Conservation (phyloP, 2,329 filamentous ascomycete species). For the Myriosclerotinia duriaeana region DNA sequence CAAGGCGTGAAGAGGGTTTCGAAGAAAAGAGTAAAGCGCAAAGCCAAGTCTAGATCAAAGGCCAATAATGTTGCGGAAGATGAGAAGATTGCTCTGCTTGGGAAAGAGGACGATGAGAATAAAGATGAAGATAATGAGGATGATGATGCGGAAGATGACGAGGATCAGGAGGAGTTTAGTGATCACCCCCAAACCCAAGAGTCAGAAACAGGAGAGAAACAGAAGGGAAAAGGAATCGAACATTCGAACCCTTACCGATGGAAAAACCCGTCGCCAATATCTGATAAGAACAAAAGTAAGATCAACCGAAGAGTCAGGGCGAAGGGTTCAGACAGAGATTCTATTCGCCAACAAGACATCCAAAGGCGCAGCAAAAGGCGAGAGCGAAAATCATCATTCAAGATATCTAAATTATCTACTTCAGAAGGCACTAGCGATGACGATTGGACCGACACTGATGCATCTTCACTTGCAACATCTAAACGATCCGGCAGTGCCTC, state of each 20-base stretch:
- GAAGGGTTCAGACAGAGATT: not conserved
- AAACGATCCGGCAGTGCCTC: conserved; percentile 3
- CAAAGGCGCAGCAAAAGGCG: conserved; percentile 7
- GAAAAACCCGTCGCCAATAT: conserved; percentile 1
- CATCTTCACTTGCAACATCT: conserved; percentile 5
- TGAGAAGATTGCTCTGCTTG: conserved; percentile 15
- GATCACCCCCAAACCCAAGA: not conserved
- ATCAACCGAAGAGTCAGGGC: conserved; percentile 6
- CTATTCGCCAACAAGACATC: conserved; percentile 15
- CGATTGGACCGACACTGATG: conserved; percentile 18
- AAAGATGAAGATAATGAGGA: conserved; percentile 4
- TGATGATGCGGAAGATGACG: not conserved
- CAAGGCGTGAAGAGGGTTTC: not conserved
- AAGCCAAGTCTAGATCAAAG: not conserved
- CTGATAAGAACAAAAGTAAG: conserved; percentile 7
- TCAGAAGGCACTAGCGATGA: not conserved
- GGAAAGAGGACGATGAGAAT: not conserved
- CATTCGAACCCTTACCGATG: conserved; percentile 2
- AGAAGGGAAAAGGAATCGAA: not conserved
- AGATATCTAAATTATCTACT: not conserved
- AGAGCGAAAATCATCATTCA: not conserved
- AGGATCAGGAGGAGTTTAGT: not conserved
- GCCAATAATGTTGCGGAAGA: not conserved
- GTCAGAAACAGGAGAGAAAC: not conserved
- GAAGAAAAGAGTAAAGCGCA: not conserved